phyloP scores from a whole-genome alignment of 1,139 yeast genomes.

The Blastobotrys capitulatus region DNA sequence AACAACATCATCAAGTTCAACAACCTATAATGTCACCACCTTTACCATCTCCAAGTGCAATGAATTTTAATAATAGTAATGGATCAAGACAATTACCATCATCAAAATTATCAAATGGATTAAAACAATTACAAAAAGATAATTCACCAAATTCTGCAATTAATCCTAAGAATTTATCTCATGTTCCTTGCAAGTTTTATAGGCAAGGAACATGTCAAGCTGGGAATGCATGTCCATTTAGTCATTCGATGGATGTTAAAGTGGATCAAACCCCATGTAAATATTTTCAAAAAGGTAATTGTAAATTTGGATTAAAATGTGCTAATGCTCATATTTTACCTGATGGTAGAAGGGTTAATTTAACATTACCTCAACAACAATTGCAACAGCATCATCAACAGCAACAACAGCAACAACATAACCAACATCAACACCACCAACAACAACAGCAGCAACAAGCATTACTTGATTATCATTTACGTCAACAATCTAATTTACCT shows the following conservation, averaged over 20 bases:
- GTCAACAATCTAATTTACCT: too few species aligned
- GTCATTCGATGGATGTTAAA: constrained; percentile 61
- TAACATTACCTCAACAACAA: constrained; percentile 31
- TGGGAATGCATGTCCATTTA: constrained; percentile 85
- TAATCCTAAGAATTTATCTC: constrained; percentile 50
- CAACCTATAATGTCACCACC: too few species aligned
- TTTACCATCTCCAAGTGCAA: too few species aligned
- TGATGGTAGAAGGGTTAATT: constrained; percentile 78
- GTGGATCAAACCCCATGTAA: constrained; percentile 77
- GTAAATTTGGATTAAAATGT: constrained; percentile 89
- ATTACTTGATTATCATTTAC: neutral
- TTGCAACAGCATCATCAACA: neutral
- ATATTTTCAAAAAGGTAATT: constrained; percentile 89
- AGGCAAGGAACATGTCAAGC: constrained; percentile 93
- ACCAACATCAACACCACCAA: neutral
- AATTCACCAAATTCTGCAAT: constrained; percentile 10
- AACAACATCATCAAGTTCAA: too few species aligned
- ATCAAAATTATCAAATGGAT: constrained; percentile 14
- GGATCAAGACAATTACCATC: neutral
- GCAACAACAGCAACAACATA: constrained; percentile 8
- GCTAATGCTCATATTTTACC: constrained; percentile 88
- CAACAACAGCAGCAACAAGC: neutral
- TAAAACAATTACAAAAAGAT: constrained; percentile 5
- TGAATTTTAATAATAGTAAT: too few species aligned
- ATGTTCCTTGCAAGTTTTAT: constrained; percentile 93